These are phyloP conservation scores for Rachicladosporium sp. DNA, from an alignment of 2,329 filamentous ascomycete species.

Conservation along the genomic window DNA sequence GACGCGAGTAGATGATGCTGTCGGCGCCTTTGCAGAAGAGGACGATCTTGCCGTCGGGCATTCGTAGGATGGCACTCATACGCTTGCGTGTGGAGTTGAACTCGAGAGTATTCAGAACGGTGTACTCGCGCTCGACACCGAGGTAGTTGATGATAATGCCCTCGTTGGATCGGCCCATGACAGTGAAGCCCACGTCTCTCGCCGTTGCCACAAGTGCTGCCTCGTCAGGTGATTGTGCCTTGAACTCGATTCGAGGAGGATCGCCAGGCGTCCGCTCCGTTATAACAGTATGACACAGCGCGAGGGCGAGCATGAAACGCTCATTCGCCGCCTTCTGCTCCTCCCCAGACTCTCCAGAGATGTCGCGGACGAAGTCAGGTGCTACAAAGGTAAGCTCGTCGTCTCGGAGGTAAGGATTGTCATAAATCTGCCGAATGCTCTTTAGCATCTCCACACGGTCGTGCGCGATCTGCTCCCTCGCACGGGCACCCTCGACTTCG, in stretches of 20 bases:
- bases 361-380: conserved; percentile 74
- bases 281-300: conserved; percentile 91
- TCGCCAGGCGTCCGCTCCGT: conserved; percentile 84
- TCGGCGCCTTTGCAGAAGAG: conserved; percentile 97
- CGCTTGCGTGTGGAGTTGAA: conserved; percentile 95
- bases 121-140: conserved; percentile 74
- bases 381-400: conserved; percentile 87
- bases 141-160: conserved; percentile 77
- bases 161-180: conserved; percentile 66
- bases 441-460: conserved; percentile 63
- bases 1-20: conserved; percentile 87
- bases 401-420: conserved; percentile 84
- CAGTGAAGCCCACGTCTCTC: conserved; percentile 87
- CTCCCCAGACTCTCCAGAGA: conserved; percentile 62
- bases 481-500: conserved; percentile 63
- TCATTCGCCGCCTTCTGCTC: conserved; percentile 69
- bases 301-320: conserved; percentile 86
- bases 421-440: conserved; percentile 61
- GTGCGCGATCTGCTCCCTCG: conserved; percentile 63
- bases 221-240: conserved; percentile 93
- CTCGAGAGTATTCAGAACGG: conserved; percentile 85
- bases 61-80: conserved; percentile 93
- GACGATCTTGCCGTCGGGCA: conserved; percentile 81
- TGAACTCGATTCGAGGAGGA: conserved; percentile 82
- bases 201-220: conserved; percentile 92